Evolutionary conservation across 2,329 filamentous ascomycete genomes (phyloP).

Genomic region (Xylaria sp.): DNA sequence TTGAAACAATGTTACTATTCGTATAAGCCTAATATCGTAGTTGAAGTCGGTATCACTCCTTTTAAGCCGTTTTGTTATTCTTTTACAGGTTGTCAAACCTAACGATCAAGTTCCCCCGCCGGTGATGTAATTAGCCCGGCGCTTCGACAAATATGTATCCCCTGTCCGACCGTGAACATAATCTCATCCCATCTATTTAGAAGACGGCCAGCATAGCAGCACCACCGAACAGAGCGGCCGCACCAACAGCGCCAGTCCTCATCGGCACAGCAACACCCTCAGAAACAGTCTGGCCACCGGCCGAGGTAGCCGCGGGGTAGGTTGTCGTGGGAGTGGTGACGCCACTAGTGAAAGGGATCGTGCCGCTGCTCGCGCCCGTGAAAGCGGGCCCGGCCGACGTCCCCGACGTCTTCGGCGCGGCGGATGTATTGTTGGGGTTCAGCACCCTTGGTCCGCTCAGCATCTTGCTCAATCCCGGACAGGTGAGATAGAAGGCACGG

Average conservation of each 20-base stretch:
- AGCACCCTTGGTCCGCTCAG: conserved; percentile 51
- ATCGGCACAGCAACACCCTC: conserved; percentile 38
- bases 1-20: background rate
- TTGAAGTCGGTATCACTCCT: background rate
- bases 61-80: too few relatives aligned
- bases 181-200: background rate
- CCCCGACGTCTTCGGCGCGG: conserved; percentile 49
- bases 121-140: too few relatives aligned
- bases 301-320: conserved; percentile 43
- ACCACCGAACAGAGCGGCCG: conserved; percentile 37
- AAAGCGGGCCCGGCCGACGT: conserved; percentile 59
- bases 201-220: conserved; percentile 33
- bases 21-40: background rate
- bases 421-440: conserved; percentile 58
- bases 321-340: conserved; percentile 52
- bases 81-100: background rate
- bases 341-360: conserved; percentile 61
- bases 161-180: background rate
- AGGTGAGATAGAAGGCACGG: background rate
- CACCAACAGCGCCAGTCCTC: conserved; percentile 48
- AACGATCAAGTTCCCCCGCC: too few relatives aligned
- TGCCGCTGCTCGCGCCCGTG: conserved; percentile 55
- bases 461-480: background rate
- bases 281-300: conserved; percentile 43
- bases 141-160: background rate